Evolutionary conservation across 1,284 basidiomycete genomes (phyloP).

Genomic region (Austropuccinia psidii): DNA sequence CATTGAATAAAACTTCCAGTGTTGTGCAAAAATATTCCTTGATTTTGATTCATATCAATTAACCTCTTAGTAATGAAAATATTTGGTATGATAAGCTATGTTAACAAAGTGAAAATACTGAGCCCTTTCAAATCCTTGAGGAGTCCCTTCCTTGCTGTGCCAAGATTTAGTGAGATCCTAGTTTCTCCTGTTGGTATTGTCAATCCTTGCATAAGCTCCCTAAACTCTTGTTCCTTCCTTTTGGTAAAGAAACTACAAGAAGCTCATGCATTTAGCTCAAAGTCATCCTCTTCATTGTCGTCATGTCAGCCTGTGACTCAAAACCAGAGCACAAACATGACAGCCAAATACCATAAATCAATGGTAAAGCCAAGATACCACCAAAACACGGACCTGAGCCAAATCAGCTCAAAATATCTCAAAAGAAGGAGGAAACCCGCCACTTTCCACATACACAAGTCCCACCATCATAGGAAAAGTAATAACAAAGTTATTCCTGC

Average conservation of each 20-base stretch:
- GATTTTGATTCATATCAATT: neutral
- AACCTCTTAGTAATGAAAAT: neutral
- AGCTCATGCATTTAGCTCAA: neutral
- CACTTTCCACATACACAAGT: too few relatives aligned
- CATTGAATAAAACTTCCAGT: neutral
- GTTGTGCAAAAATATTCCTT: neutral
- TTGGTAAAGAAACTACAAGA: neutral
- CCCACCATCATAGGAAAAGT: too few relatives aligned
- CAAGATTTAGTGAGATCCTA: neutral
- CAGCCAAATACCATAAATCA: too few relatives aligned
- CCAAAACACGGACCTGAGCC: too few relatives aligned
- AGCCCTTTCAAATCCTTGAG: constrained; percentile 1
- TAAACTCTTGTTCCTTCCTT: neutral
- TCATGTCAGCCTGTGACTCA: too few relatives aligned
- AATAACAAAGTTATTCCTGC: too few relatives aligned
- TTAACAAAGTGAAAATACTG: neutral
- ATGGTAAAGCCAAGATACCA: too few relatives aligned
- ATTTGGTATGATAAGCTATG: neutral
- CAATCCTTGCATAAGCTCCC: neutral
- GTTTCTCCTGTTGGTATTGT: neutral
- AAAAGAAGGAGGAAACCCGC: too few relatives aligned
- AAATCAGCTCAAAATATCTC: too few relatives aligned
- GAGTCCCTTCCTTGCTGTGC: neutral
- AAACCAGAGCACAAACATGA: too few relatives aligned
- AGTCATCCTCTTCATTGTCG: too few relatives aligned